Evolutionary conservation across 1,284 basidiomycete genomes (phyloP), one percentile per base, ranked within the genome.

Genomic region (Xerocomus nothofagi): DNA sequence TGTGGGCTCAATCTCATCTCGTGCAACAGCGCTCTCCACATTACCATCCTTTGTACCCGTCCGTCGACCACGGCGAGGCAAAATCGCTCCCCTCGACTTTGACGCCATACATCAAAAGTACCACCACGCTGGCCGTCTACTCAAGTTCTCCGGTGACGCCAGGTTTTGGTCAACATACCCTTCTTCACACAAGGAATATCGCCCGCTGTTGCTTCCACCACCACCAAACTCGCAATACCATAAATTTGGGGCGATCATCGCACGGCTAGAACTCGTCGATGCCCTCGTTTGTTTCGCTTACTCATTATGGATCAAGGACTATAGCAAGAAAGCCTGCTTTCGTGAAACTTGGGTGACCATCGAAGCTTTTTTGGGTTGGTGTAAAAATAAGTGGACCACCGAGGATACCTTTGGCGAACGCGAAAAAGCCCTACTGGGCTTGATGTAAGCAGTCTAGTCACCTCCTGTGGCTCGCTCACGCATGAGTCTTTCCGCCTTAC

Each of bases 121-220:
- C 63, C 79, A 85, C 59, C 64, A 65, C 9, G 74, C 76, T 15
- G 86, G 82, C 18, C 80, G 85, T 49, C 71, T 74, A 57, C 82
- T 89, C 67, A 88, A 88, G 67, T 86, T 84, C 61, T 89, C 86
- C 2, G 86, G 84, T 18, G 83, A 86, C 60, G 77, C 81, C 30
- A 84, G 87, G 34, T 81, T 84, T 56, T 81, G 79, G 77, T 86
- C 87, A 20, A 85, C 84, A 31, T 86, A 80, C 61, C 77, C 84
- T 17, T 71, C 81, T 4, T 74, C 76, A 1, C 79, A 85, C 67
- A 76, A 77, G 57, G 80, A 84, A 55, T 86, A 82, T 64, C 74
- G 77, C 17, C 78, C 84, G 4, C 71, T 89, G 15, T 61, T 70
- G 6, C 73, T 79, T 54, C 86, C 87, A 6, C 85, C 86, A 3